Evolutionary conservation across 345 rosid species (phyloP).

Genomic region (Hibiscus mutabilis): DNA sequence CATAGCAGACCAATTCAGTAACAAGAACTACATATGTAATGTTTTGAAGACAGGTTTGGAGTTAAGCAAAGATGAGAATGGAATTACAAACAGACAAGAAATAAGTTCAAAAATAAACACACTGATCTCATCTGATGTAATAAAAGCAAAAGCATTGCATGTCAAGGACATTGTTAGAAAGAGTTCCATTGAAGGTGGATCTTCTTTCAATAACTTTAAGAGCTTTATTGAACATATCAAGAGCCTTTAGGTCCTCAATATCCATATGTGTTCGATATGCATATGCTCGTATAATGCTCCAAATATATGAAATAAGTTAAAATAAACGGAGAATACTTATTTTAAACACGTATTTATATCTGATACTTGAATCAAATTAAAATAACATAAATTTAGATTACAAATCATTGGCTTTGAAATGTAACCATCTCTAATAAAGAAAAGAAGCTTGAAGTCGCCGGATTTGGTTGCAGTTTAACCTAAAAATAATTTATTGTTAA

Average conservation of each 20-base stretch:
- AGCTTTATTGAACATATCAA: constrained; percentile 11
- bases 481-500: no score
- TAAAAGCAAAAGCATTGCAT: constrained; percentile 17
- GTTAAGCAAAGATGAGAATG: constrained; percentile 17
- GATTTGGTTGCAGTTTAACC: no score
- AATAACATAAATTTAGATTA: no score
- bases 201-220: constrained; percentile 26
- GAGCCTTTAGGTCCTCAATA: not conserved
- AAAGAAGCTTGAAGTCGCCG: no score
- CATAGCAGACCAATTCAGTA: constrained; percentile 25
- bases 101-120: constrained; percentile 12
- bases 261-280: no score
- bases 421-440: no score
- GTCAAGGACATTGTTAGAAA: constrained; percentile 22
- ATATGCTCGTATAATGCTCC: no score
- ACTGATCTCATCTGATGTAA: constrained; percentile 9
- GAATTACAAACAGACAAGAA: constrained; percentile 24
- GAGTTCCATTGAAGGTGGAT: constrained; percentile 22
- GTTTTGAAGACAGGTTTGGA: constrained; percentile 21
- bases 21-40: constrained; percentile 24
- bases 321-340: no score
- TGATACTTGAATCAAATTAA: no score
- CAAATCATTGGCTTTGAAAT: no score
- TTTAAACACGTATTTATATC: no score
- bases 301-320: no score